A percentile compares a stretch with the other conserved stretches of the same genome.
Conservation (phyloP, 176 grass and related monocot species). For the Triticum timopheevii region DNA sequence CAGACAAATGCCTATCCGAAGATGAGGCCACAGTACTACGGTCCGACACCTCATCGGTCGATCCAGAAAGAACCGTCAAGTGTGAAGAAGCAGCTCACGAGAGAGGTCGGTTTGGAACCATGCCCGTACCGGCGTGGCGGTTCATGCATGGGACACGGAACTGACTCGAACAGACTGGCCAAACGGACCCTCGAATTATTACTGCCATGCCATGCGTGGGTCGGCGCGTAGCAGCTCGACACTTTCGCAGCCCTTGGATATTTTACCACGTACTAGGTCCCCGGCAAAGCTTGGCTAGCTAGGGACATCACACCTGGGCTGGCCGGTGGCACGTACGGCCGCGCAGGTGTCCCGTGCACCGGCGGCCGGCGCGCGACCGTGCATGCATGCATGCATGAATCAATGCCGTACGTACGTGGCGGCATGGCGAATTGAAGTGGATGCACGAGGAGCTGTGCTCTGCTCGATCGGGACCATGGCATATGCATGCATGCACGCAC, state of each 20-base stretch:
- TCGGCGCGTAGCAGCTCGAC: not conserved
- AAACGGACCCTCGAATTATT: not conserved
- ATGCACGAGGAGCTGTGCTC: not conserved
- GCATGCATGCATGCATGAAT: not conserved
- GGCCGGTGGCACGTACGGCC: not conserved
- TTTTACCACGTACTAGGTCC: not conserved
- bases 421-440: constrained; percentile 9
- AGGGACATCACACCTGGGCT: not conserved
- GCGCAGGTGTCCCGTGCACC: not conserved
- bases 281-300: no score
- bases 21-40: not conserved
- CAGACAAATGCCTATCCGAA: not conserved
- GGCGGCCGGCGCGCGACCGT: not conserved
- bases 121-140: not conserved
- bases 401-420: not conserved
- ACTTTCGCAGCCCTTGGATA: not conserved
- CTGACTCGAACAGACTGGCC: not conserved
- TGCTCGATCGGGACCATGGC: not conserved
- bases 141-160: not conserved
- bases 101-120: not conserved
- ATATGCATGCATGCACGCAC: not conserved
- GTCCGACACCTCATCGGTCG: not conserved
- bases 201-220: not conserved
- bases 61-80: not conserved
- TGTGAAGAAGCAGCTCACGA: not conserved